phyloP scores from a whole-genome alignment of 768 basidiomycete genomes.

The Obba rivulosa region DNA sequence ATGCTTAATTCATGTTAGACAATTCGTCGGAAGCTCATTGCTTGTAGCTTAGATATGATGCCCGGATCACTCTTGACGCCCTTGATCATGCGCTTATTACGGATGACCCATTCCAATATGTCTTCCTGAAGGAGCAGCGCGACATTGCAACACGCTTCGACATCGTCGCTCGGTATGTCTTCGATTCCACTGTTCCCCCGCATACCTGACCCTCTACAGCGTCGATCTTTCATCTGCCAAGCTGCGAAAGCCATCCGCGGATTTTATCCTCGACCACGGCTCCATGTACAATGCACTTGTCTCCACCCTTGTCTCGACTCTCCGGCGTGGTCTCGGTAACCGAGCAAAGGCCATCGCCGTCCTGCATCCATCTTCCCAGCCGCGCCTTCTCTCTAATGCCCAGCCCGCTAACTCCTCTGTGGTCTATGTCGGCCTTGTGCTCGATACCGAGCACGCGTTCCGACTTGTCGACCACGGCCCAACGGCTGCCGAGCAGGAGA shows the following conservation, averaged over 20 bases:
- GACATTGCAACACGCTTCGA: constrained; percentile 69
- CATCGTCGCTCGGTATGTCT: constrained; percentile 53
- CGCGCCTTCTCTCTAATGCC: constrained; percentile 46
- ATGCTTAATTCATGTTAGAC: constrained; percentile 17
- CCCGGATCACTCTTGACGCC: constrained; percentile 60
- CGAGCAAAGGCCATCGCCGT: constrained; percentile 63
- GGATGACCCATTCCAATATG: constrained; percentile 60
- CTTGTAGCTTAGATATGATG: constrained; percentile 68
- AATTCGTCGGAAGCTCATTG: neutral
- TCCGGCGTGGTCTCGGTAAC: constrained; percentile 67
- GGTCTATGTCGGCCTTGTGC: constrained; percentile 70
- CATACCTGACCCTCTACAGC: constrained; percentile 28
- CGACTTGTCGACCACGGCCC: constrained; percentile 94
- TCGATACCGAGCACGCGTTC: constrained; percentile 67
- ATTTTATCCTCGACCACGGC: constrained; percentile 52
- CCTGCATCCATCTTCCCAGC: constrained; percentile 44
- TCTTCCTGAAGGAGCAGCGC: constrained; percentile 70
- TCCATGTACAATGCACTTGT: constrained; percentile 53
- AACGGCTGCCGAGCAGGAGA: constrained; percentile 55
- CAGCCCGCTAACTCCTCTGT: constrained; percentile 44
- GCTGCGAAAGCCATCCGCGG: constrained; percentile 37
- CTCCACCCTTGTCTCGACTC: constrained; percentile 40
- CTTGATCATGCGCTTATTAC: constrained; percentile 44
- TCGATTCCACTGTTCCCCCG: no score
- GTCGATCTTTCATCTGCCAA: constrained; percentile 50